Base-by-base conservation (phyloP, 257 asterid species). In the Gentiana straminea region DNA sequence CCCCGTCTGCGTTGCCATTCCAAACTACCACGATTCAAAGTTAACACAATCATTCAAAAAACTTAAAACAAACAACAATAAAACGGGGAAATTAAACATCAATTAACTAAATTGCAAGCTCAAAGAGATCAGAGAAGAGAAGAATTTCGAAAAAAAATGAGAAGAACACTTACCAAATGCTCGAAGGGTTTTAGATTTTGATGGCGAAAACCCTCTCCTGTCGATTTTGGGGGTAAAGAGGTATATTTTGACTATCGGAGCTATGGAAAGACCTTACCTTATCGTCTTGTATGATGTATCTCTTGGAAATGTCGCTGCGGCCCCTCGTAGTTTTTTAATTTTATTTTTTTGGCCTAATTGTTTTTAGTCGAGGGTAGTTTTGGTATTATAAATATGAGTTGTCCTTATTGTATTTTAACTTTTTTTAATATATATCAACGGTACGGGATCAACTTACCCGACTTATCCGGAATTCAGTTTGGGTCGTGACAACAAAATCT, bases 1-100 rank as follows among this genome's bases (percentile, higher is more conserved):
- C 39, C 85, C 68, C 37, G 82, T 35, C 49, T 78, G 94, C n/a
- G 73, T 77, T 54, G 95, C 94, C 98, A 91, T 91, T 53, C 59
- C 37, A 52, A 63, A 54, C 90, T 75, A 72, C 53, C 46, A 60
- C 59, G 59, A 68, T 35, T 47, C 39, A 36, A 33, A 39, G 49
- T 33, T 57, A n/a, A 38, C 15, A 32, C 56, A 15, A 33, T 52
- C 43, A 13, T 38, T 33, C n/a, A 56, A 61, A 5, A 9, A 15
- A 6, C 33, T n/a, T 33, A 7, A n/a, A 8, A 24, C 35, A 38
- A 52, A 2, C 8, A 3, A 12, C 12, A 44, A 33, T 36, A 5
- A 15, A 57, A 33, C 47, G 49, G 4, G 34, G 8, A 9, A 35
- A 15, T 36, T 57, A 4, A 44, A 15, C 12, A 57, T 24, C 8